Evolutionary conservation across 768 basidiomycete species (phyloP), one percentile per base, ranked within the genome.

Genomic region (Suillus decipiens): DNA sequence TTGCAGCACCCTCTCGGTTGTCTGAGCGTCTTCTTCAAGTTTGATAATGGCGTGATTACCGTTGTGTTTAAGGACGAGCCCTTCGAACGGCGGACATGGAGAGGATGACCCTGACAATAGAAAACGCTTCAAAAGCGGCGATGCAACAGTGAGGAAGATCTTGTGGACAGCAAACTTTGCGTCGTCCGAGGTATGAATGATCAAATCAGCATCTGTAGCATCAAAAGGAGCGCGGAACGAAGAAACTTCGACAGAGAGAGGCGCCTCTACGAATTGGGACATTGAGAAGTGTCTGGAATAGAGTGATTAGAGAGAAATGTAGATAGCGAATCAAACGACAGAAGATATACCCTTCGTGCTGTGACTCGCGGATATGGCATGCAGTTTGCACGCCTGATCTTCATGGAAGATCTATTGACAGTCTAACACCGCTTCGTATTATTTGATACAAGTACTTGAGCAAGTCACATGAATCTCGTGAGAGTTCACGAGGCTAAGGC

Each of bases 81-180:
- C 75, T 17, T 72, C 69, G 24, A 73, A 68, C 2, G 62, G 72
- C 14, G 75, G 73, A 7, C 69, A 64, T 5, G 75, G 75, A 3
- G 73, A 76, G 22, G 75, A 60, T 0, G 72, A 67, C 28, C 71
- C 73, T 24, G 70, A 39, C 5, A 59, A 45, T n/a, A 75, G 65
- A 53, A 62, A 70, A 36, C 75, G 73, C 59, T 75, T 75, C 58
- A 84, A 77, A 19, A 83, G 71, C 1, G 78, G 68, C 14, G 80
- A 84, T 5, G 79, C 78, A 62, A 72, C 78, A 41, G 75, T 73
- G 42, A 86, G 66, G 41, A 80, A 76, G 50, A 79, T 63, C 51
- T 76, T 79, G 68, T 80, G 77, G 41, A 84, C 73, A 39, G 76
- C 79, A 67, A 85, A 84, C 10, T 74, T 66, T 2, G 77, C 74